A percentile compares a stretch with the other conserved stretches of the same genome.
phyloP scores from a whole-genome alignment of 345 rosid genomes.

The Viola odorata region DNA sequence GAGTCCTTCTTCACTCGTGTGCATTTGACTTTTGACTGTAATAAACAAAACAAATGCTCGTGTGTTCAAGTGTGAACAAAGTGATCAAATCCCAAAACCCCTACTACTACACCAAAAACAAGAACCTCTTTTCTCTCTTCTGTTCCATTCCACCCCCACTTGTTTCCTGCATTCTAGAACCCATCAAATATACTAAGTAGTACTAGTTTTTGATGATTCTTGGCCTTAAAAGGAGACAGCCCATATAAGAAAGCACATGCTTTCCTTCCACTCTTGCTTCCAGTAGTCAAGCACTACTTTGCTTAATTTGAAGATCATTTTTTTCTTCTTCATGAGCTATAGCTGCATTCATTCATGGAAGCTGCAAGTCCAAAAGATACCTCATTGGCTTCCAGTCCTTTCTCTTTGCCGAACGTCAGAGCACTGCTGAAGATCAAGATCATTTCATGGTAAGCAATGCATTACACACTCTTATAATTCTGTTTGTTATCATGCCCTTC shows the following conservation, averaged over 20 bases:
- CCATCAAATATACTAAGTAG: not conserved
- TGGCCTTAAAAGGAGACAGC: constrained; percentile 9
- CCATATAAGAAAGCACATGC: constrained; percentile 6
- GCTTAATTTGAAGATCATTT: not conserved
- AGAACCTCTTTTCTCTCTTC: constrained; percentile 2
- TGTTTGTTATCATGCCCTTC: not conserved
- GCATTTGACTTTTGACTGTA: constrained; percentile 43
- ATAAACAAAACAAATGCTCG: not conserved
- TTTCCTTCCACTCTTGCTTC: constrained; percentile 1
- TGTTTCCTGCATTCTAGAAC: constrained; percentile 27
- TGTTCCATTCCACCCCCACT: constrained; percentile 7
- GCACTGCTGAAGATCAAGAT: constrained; percentile 51
- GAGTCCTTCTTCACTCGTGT: constrained; percentile 32
- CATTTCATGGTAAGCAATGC: constrained; percentile 38
- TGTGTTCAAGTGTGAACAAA: constrained; percentile 2
- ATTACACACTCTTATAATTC: not conserved
- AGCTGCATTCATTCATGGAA: constrained; percentile 29
- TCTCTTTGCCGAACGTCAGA: constrained; percentile 45
- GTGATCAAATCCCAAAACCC: constrained; percentile 8
- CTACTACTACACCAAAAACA: too few relatives aligned
- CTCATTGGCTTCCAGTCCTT: constrained; percentile 50
- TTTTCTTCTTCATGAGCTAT: constrained; percentile 7
- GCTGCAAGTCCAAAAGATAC: constrained; percentile 42
- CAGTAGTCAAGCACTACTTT: not conserved
- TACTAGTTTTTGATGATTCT: constrained; percentile 28